These are phyloP conservation scores for Pisolithus orientalis DNA, from an alignment of 768 basidiomycete species.

Conservation along the genomic window DNA sequence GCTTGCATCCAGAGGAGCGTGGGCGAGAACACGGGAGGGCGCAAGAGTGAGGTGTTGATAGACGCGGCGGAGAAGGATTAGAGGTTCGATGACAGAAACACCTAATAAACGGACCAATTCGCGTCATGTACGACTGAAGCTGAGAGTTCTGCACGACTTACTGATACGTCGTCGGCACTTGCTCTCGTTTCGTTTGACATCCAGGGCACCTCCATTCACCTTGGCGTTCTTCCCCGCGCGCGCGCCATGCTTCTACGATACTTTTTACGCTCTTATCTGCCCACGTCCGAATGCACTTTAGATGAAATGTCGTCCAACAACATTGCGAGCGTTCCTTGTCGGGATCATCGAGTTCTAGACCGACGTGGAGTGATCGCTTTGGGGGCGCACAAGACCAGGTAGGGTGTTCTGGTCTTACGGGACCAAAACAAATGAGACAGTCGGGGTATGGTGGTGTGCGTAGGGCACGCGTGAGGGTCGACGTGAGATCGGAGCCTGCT, in stretches of 20 bases:
- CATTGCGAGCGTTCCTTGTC: slow-evolving; percentile 40
- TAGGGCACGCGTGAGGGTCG: slow-evolving; percentile 59
- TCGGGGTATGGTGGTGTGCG: slow-evolving; percentile 69
- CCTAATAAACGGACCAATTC: slow-evolving; percentile 32
- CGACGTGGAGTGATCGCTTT: background rate
- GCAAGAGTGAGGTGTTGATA: slow-evolving; percentile 75
- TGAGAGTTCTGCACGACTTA: slow-evolving; percentile 26
- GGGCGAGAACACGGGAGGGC: slow-evolving; percentile 59
- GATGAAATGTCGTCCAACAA: slow-evolving; percentile 90
- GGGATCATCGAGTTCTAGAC: slow-evolving; percentile 2
- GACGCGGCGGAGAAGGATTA: slow-evolving; percentile 66
- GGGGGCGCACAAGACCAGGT: slow-evolving; percentile 86
- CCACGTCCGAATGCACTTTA: slow-evolving; percentile 87
- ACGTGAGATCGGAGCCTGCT: slow-evolving; percentile 61
- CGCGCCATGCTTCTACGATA: slow-evolving; percentile 63
- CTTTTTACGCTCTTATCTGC: slow-evolving; percentile 76
- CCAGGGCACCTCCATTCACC: slow-evolving; percentile 94
- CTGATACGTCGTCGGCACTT: slow-evolving; percentile 62
- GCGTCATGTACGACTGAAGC: background rate
- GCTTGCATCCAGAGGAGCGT: slow-evolving; percentile 55
- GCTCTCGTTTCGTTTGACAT: slow-evolving; percentile 75
- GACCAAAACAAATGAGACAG: slow-evolving; percentile 78
- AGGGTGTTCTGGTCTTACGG: slow-evolving; percentile 70
- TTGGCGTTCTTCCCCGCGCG: slow-evolving; percentile 56
- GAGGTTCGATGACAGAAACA: slow-evolving; percentile 78